These are phyloP conservation scores for Metrosideros polymorpha DNA, from an alignment of 441 rosid species.

Conservation along the genomic window DNA sequence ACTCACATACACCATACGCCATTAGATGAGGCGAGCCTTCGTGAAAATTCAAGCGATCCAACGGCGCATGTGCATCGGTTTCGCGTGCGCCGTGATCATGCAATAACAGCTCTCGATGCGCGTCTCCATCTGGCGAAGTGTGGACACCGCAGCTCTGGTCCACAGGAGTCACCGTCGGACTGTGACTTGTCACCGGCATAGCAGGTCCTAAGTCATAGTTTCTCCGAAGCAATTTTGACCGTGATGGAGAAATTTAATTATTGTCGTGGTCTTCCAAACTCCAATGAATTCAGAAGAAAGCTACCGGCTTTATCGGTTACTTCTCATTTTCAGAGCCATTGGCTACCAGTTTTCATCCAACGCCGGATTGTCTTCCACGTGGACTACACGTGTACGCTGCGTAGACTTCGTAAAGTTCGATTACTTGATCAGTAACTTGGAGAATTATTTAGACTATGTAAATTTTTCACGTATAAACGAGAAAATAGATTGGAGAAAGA, in stretches of 20 bases:
- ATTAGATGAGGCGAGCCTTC: not conserved
- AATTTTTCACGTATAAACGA: too few relatives aligned
- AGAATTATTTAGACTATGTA: not conserved
- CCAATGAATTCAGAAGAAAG: not conserved
- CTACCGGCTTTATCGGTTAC: not conserved
- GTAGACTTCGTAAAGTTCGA: not conserved
- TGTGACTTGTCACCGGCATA: not conserved
- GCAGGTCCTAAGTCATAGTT: not conserved
- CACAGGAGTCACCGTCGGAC: not conserved
- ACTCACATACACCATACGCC: rapidly evolving
- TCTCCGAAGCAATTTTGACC: not conserved
- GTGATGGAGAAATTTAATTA: not conserved
- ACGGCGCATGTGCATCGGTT: rapidly evolving
- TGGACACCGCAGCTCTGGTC: not conserved
- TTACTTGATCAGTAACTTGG: not conserved
- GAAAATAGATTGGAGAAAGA: not conserved
- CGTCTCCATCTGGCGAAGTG: not conserved
- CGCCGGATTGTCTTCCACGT: not conserved
- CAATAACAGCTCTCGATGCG: not conserved
- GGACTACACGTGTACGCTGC: not conserved
- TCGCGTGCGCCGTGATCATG: too few relatives aligned
- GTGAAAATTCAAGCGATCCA: not conserved
- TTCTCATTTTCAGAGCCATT: not conserved
- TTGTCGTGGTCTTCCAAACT: not conserved
- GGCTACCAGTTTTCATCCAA: not conserved